These are phyloP conservation scores for Rhizopogon hawkerae DNA, from an alignment of 1,284 basidiomycete genomes.

Conservation along the genomic window DNA sequence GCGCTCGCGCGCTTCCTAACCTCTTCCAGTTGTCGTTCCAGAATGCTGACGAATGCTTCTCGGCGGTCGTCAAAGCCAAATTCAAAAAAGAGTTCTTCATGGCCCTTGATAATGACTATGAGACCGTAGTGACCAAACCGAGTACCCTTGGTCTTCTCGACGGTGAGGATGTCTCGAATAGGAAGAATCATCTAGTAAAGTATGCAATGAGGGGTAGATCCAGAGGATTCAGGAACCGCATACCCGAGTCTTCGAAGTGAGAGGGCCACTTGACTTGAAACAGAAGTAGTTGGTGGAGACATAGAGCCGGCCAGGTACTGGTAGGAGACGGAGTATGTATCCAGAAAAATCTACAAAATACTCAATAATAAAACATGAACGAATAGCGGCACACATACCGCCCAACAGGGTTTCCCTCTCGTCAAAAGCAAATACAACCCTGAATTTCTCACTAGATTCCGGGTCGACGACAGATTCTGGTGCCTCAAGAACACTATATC, in stretches of 20 bases:
- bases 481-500: slow-evolving; percentile 69
- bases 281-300: slow-evolving; percentile 85
- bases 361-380: slow-evolving; percentile 6
- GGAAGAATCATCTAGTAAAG: slow-evolving; percentile 82
- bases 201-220: slow-evolving; percentile 2
- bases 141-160: slow-evolving; percentile 81
- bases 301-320: slow-evolving; percentile 79
- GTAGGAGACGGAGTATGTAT: slow-evolving; percentile 78
- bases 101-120: slow-evolving; percentile 84
- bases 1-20: slow-evolving; percentile 42
- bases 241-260: slow-evolving; percentile 72
- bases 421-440: slow-evolving; percentile 71
- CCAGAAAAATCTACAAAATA: slow-evolving; percentile 71
- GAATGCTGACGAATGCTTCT: slow-evolving; percentile 62
- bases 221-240: slow-evolving; percentile 18
- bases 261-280: slow-evolving; percentile 76
- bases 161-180: slow-evolving; percentile 76
- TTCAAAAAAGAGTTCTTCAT: slow-evolving; percentile 97
- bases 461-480: slow-evolving; percentile 54
- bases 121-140: slow-evolving; percentile 85
- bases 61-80: slow-evolving; percentile 75
- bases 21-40: slow-evolving; percentile 77
- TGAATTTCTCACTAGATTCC: slow-evolving; percentile 69
- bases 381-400: slow-evolving; percentile 45
- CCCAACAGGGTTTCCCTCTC: slow-evolving; percentile 82